Evolutionary conservation across 176 grass and related monocot genomes (phyloP).

Genomic region (Zea luxurians): DNA sequence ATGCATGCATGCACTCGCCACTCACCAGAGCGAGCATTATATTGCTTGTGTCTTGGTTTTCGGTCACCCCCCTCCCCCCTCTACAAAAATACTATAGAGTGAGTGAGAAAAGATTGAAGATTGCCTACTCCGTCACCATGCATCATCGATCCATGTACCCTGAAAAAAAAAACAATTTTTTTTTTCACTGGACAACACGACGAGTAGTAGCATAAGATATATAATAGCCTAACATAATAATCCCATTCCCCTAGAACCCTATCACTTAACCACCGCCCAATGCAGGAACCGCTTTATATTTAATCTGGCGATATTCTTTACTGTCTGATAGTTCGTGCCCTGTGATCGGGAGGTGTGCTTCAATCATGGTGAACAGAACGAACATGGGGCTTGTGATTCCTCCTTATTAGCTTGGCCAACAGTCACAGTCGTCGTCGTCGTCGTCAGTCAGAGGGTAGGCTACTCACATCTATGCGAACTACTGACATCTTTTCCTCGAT

Average conservation of each 20-base stretch:
- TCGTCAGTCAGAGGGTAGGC: constrained; percentile 34
- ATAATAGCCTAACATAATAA: not conserved
- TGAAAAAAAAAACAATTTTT: not conserved
- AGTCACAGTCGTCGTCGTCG: not conserved
- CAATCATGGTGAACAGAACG: constrained; percentile 54
- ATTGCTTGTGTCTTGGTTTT: too few species aligned
- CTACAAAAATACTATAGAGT: too few species aligned
- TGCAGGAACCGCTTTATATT: not conserved
- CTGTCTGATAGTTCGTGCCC: constrained; percentile 22
- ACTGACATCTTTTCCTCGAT: not conserved
- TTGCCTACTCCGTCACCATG: too few species aligned
- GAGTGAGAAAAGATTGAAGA: not conserved
- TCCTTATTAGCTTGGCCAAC: not conserved
- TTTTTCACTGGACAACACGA: not conserved
- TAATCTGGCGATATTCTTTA: constrained; percentile 1
- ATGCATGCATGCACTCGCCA: constrained; percentile 19
- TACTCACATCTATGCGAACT: constrained; percentile 43
- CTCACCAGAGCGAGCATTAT: too few species aligned
- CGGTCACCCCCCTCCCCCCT: too few species aligned
- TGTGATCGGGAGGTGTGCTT: constrained; percentile 43
- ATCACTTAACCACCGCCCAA: constrained; percentile 23
- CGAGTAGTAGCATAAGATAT: not conserved
- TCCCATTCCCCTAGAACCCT: not conserved
- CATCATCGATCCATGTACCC: constrained; percentile 30
- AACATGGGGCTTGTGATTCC: constrained; percentile 46